Evolutionary conservation across 1,284 basidiomycete genomes (phyloP), one percentile per base, ranked within the genome.

Genomic region (Sanghuangporus sanghuang): DNA sequence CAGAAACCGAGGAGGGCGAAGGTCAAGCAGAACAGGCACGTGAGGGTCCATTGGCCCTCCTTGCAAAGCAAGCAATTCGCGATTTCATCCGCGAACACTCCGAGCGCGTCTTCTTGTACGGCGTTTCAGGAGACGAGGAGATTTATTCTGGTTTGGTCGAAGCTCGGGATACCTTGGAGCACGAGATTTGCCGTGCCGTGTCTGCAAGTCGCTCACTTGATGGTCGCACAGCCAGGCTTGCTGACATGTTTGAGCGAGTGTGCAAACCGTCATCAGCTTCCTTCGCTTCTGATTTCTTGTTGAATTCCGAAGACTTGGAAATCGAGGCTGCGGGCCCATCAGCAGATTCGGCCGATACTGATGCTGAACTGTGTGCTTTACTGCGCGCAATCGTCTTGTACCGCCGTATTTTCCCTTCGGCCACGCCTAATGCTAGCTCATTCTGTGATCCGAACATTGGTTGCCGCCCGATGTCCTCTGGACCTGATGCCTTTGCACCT

Each of bases 191-290:
- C 58, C 76, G 74, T 55, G 84, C 83, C 0, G 72, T 89, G 49
- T 78, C 81, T 21, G 84, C 84, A 35, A 85, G 85, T 18, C 78
- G 77, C 59, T 83, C 85, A 61, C 78, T 90, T 11, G 86, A 86
- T 4, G 86, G 85, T 0, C 68, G 73, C n/a, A 78, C 82, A 0
- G 78, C 78, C 4, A 75, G 79, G 61, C 74, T 90, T 11, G 86
- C 81, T 0, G 75, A 79, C 63, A 71, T 79, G 11, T 74, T 89
- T 42, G 85, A 87, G 70, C 75, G 78, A 55, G 77, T 84, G 60
- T 85, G 83, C 38, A 62, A 56, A 12, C 59, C 62, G 6, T 54
- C 50, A n/a, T 62, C 62, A 3, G 11, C 50, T 5, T 32, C 40
- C n/a, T 61, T 64, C 59, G 56, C 54, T 3, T 40, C 27, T 5